Percentiles rank a stretch among this genome's conserved stretches.
These are phyloP conservation scores for Cryptosporidium ubiquitum DNA, from an alignment of 169 alveolate genomes.

Conservation along the genomic window DNA sequence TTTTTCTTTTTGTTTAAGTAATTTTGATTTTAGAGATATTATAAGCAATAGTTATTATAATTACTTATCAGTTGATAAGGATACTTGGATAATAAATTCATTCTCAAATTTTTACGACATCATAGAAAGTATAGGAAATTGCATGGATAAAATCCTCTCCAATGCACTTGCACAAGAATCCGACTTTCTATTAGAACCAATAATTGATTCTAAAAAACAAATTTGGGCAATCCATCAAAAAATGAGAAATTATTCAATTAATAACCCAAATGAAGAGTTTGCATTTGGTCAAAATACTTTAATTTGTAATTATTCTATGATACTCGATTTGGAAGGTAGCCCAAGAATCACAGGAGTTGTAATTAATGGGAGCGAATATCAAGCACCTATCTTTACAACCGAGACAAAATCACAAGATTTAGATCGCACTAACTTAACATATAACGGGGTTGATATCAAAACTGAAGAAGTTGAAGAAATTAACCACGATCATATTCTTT, in stretches of 20 bases:
- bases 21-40: conserved; percentile 3
- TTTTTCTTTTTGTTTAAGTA: conserved; percentile 41
- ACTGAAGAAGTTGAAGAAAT: neutral
- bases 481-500: neutral
- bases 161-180: conserved; percentile 39
- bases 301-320: conserved; percentile 25
- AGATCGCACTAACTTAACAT: neutral
- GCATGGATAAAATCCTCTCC: conserved; percentile 13
- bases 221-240: conserved; percentile 54
- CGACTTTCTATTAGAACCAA: conserved; percentile 26
- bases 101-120: neutral
- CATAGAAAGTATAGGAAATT: neutral
- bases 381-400: conserved; percentile 59
- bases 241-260: conserved; percentile 7
- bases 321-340: conserved; percentile 43
- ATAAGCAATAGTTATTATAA: neutral
- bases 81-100: neutral
- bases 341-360: conserved; percentile 67
- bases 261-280: neutral
- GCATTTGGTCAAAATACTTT: conserved; percentile 26
- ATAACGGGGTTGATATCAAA: neutral
- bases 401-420: neutral
- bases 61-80: neutral
- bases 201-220: conserved; percentile 59
- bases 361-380: conserved; percentile 37